Evolutionary conservation across 805 yeast genomes (phyloP).

Genomic region (Debaryomyces prosopidis): DNA sequence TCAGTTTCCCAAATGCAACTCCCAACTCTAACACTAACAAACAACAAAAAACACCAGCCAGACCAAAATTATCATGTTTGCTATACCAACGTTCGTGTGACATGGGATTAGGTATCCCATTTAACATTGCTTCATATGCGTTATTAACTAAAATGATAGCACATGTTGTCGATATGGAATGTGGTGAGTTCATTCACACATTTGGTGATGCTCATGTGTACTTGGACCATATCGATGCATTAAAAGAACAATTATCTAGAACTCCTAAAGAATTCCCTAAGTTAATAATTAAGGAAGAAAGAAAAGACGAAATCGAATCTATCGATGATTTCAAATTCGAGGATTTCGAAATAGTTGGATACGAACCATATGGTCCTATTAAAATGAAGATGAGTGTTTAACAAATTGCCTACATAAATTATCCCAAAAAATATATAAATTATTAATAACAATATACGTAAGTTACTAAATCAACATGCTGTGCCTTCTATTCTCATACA

Average conservation of each 20-base stretch:
- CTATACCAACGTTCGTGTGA: conserved; percentile 98
- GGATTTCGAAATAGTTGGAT: conserved; percentile 79
- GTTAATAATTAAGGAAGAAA: conserved; percentile 62
- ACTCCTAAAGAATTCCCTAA: conserved; percentile 80
- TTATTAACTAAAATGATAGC: conserved; percentile 93
- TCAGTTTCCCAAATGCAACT: conserved; percentile 65
- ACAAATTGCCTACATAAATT: conserved; percentile 7
- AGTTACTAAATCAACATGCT: conserved; percentile 6
- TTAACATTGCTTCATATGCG: conserved; percentile 96
- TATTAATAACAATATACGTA: background rate
- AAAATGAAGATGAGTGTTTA: conserved; percentile 98
- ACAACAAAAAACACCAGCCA: conserved; percentile 20
- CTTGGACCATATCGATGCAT: conserved; percentile 88
- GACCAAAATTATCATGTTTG: conserved; percentile 78
- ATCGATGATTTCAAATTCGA: conserved; percentile 90
- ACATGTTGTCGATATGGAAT: conserved; percentile 88
- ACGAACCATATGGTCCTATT: conserved; percentile 79
- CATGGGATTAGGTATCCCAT: conserved; percentile 99
- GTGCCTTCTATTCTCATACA: conserved; percentile 7
- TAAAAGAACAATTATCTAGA: conserved; percentile 76
- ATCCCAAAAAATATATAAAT: background rate
- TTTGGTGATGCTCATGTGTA: conserved; percentile 98
- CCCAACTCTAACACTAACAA: conserved; percentile 17
- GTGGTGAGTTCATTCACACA: conserved; percentile 94
- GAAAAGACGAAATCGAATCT: conserved; percentile 44